phyloP scores from a whole-genome alignment of 208 protist genomes.

The Crithidia mellificae region DNA sequence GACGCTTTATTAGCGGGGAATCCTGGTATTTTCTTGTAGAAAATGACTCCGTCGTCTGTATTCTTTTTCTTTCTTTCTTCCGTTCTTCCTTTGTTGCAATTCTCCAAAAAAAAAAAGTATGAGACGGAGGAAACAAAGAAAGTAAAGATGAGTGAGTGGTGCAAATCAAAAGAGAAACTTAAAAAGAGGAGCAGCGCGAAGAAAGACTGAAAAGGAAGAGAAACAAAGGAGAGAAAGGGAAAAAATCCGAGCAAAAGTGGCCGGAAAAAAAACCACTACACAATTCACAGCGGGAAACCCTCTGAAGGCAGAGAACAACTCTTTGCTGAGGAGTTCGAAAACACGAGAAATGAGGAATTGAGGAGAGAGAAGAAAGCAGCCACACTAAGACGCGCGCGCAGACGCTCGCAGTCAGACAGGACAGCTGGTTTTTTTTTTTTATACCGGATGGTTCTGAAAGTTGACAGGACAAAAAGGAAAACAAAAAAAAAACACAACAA shows the following conservation, averaged over 20 bases:
- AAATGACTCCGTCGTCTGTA: neutral
- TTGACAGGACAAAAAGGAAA: conserved; percentile 5
- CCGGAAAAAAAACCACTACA: neutral
- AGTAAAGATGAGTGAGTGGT: neutral
- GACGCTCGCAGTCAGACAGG: no score
- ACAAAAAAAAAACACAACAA: neutral
- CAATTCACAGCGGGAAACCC: neutral
- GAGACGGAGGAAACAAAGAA: conserved; percentile 2
- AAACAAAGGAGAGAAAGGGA: neutral
- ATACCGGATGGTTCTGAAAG: neutral
- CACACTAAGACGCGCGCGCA: neutral
- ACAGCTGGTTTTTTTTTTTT: neutral
- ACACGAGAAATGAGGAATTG: no score
- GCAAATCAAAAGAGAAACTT: conserved; percentile 8
- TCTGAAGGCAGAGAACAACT: no score
- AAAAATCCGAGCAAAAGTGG: neutral
- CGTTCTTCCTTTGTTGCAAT: no score
- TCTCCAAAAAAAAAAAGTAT: no score
- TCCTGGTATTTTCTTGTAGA: neutral
- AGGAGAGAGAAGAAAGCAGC: neutral
- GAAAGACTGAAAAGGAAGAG: conserved; percentile 5
- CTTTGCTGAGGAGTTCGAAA: no score
- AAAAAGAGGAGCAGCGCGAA: neutral
- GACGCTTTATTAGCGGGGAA: neutral
- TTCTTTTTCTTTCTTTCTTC: neutral